Base-by-base conservation (phyloP, 192 early-diverging fungal species). In the Coemansia sp. region DNA sequence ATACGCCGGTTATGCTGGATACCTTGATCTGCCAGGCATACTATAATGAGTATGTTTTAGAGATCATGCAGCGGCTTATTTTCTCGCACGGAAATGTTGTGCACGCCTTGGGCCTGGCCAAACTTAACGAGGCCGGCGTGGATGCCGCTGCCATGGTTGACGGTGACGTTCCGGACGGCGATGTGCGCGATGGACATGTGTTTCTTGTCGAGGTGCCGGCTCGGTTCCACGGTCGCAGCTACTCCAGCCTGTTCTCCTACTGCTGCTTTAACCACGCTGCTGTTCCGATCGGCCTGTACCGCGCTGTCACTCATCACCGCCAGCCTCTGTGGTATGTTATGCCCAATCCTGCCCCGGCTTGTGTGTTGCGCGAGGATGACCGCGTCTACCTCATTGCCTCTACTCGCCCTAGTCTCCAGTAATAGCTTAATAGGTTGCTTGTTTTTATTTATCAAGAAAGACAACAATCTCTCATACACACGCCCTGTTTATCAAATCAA, bases 21-120 rank as follows among this genome's bases (percentile, higher is more conserved):
- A 83, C 85, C 3, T 60, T 90, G 18, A 57, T 90, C 18, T 83
- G 81, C 63, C 88, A 90, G 70, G 75, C 86, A 8, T 86, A 84
- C 58, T 89, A 88, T 58, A 85, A 86, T 62, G 56, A 78, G 33
- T 74, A 86, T 42, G 35, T 88, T 2, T 67, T 83, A 5, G 69
- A 73, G 41, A 67, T 89, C 17, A 56, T 89, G 56, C 68, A 77
- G 62, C 75, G 67, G 25, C 51, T 85, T 10, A 77, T 85, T 14
- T 85, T 83, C 43, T 80, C 80, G 29, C 67, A 80, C 56, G 68
- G 69, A 32, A 53, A 61, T 14, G 62, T 71, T 31, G 60, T 65
- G 3, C 60, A 62, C 19, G 65, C 62, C 17, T 30, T 74, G 29
- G 71, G 75, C 31, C 51, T 57, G 53, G 77, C 70, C 55, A 65